Evolutionary conservation across 768 basidiomycete genomes (phyloP).

Genomic region (Lenzites betulinus): DNA sequence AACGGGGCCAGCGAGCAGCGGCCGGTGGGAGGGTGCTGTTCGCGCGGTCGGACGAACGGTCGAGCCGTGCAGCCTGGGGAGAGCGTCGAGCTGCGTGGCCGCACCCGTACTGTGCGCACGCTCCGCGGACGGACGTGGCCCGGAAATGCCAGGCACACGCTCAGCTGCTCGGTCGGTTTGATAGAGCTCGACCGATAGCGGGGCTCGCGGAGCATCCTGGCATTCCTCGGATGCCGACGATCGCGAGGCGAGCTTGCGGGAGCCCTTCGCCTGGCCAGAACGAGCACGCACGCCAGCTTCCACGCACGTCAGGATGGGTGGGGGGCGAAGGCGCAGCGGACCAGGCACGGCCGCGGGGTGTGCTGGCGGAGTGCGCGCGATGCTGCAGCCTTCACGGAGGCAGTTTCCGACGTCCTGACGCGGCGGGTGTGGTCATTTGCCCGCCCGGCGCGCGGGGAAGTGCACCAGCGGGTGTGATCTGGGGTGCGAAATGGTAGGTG

Average conservation of each 20-base stretch:
- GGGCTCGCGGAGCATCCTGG: neutral
- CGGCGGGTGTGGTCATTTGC: neutral
- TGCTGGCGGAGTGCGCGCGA: neutral
- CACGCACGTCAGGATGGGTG: constrained; percentile 1
- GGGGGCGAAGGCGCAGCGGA: neutral
- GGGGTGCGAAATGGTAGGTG: neutral
- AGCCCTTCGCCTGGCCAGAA: neutral
- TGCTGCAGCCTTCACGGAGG: neutral
- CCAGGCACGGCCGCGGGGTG: neutral
- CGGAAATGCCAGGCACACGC: constrained; percentile 8
- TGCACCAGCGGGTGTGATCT: neutral
- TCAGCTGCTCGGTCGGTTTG: constrained; percentile 1
- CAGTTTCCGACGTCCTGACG: neutral
- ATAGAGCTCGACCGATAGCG: constrained; percentile 3
- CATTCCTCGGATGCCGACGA: neutral
- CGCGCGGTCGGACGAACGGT: neutral
- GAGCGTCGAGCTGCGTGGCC: too few relatives aligned
- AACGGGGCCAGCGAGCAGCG: neutral
- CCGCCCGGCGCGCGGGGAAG: neutral
- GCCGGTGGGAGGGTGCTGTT: neutral
- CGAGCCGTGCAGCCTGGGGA: neutral
- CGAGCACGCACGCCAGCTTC: neutral
- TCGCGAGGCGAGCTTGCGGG: neutral
- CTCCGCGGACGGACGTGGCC: neutral
- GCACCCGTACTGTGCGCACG: too few relatives aligned